Base-by-base conservation (phyloP, 257 asterid species). In the Vinca minor region DNA sequence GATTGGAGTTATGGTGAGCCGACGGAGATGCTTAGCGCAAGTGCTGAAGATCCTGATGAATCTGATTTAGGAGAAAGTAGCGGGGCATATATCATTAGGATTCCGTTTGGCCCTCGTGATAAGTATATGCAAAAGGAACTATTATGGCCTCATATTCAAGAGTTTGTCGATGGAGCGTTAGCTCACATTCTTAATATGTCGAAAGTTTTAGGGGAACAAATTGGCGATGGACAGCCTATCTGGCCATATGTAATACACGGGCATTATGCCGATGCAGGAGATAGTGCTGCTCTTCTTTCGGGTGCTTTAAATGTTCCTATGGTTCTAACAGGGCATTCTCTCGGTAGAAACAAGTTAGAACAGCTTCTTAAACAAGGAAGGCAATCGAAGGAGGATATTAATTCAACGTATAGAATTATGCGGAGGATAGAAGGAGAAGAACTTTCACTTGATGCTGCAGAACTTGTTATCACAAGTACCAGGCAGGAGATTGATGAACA, bases 181-280 rank as follows among this genome's bases (percentile, higher is more conserved):
- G 83, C 83, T 4, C 96, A 88, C 79, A 84, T 88, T 55, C 74
- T 88, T 23, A 86, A 88, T 65, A 84, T 88, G 95, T 81, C 95
- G 10, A 88, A 78, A 73, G 92, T 81, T 65, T 73, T 88, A 67
- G 86, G 96, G 1, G 95, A 86, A 64, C 92, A 88, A 73, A 79
- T 88, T 7, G 89, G 89, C 28, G 76, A 70, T 17, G 92, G 88
- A 7, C 83, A 83, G 46, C 92, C 96, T 0, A 85, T 88, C 20
- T 86, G 96, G 95, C 96, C 95, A 0, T 84, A 84, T 52, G 95
- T 88, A 26, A 82, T 88, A 59, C 96, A 88, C 5, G 96, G 90
- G 18, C 96, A 88, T 74, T 88, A 88, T 69, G 95, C 96, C 1
- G 96, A 88, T 78, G 96, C 92, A 20, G 95, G 96, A 73, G 96